Evolutionary conservation across 2,329 filamentous ascomycete genomes (phyloP).

Genomic region (Aspergillus chevalieri): DNA sequence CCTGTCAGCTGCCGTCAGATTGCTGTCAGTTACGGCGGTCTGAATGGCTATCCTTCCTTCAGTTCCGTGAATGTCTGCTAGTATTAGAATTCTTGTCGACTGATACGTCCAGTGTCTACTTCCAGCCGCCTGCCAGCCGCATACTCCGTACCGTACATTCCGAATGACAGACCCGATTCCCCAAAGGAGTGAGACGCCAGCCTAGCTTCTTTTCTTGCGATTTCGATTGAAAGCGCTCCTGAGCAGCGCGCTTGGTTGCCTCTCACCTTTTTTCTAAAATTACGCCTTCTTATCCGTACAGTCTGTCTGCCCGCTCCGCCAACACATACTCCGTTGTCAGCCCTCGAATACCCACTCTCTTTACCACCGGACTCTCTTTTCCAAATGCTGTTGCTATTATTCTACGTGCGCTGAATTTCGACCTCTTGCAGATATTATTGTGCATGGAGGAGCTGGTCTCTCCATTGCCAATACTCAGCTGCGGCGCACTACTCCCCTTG

Average conservation of each 20-base stretch:
- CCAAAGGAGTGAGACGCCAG: neutral
- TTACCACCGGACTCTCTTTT: constrained; percentile 6
- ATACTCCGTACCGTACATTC: neutral
- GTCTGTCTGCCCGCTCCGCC: neutral
- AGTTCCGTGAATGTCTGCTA: neutral
- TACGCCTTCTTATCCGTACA: neutral
- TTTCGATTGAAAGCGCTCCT: neutral
- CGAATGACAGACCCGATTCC: neutral
- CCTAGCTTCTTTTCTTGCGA: neutral
- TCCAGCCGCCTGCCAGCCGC: neutral
- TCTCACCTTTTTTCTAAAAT: no score
- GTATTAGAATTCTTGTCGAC: neutral
- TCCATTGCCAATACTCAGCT: constrained; percentile 21
- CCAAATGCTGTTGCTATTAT: constrained; percentile 10
- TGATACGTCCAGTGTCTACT: neutral
- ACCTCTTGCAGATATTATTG: constrained; percentile 13
- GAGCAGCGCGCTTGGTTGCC: no score
- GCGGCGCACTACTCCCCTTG: constrained; percentile 3
- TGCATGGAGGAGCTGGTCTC: constrained; percentile 40
- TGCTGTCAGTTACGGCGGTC: no score
- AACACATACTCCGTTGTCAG: neutral
- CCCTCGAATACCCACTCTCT: neutral
- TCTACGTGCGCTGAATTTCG: constrained; percentile 1
- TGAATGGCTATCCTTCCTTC: no score
- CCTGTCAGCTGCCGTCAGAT: neutral